phyloP scores from a whole-genome alignment of 75 land plant species.

The Pinus tabuliformis region DNA sequence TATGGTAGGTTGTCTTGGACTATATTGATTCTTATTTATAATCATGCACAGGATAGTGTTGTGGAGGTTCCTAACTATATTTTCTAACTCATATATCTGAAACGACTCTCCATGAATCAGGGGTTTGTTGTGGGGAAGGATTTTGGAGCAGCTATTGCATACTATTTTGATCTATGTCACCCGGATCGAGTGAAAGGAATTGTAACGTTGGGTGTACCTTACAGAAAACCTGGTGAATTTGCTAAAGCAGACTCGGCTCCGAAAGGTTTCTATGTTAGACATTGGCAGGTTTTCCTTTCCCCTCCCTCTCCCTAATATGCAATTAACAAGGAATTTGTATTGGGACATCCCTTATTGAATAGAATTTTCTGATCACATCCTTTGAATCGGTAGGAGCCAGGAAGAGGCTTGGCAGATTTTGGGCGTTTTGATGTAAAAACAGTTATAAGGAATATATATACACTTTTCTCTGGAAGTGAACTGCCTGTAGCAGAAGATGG shows the following conservation, averaged over 20 bases:
- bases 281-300: conserved; percentile 29
- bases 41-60: too few relatives aligned
- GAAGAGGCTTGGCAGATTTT: conserved; percentile 76
- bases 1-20: too few relatives aligned
- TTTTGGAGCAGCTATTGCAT: conserved; percentile 37
- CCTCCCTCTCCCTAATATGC: not conserved
- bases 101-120: conserved; percentile 5
- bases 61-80: too few relatives aligned
- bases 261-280: conserved; percentile 48
- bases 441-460: conserved; percentile 58
- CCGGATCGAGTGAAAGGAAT: conserved; percentile 44
- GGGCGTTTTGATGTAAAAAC: conserved; percentile 63
- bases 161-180: conserved; percentile 20
- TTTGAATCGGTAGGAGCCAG: conserved; percentile 46
- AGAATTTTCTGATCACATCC: not conserved
- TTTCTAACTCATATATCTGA: too few relatives aligned
- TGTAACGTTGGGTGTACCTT: conserved; percentile 48
- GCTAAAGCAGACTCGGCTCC: conserved; percentile 7
- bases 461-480: conserved; percentile 53
- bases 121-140: conserved; percentile 56
- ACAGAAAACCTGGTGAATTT: not conserved
- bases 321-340: not conserved
- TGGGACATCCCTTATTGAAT: too few relatives aligned
- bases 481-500: conserved; percentile 42
- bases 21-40: too few relatives aligned